phyloP scores from a whole-genome alignment of 2,329 filamentous ascomycete genomes.

The Neofusicoccum kwambonambiense region DNA sequence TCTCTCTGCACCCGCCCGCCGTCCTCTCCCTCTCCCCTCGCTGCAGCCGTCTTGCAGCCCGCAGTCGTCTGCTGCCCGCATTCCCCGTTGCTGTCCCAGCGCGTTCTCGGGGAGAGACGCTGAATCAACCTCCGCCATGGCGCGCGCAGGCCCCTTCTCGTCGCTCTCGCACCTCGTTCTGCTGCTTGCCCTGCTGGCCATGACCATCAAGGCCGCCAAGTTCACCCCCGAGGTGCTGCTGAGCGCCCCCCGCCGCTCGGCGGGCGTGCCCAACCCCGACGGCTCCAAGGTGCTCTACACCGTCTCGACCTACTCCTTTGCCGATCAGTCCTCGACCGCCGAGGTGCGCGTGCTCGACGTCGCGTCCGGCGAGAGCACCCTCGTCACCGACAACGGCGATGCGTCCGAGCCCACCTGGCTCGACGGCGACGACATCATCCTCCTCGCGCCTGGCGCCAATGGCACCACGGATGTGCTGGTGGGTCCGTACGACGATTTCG shows the following conservation, averaged over 20 bases:
- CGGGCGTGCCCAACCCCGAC: conserved; percentile 66
- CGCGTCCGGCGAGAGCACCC: conserved; percentile 61
- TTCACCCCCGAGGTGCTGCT: conserved; percentile 78
- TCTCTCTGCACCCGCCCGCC: not conserved
- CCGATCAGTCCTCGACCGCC: conserved; percentile 65
- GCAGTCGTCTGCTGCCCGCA: not conserved
- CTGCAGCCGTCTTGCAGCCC: not conserved
- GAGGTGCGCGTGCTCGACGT: conserved; percentile 73
- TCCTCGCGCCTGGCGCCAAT: conserved; percentile 45
- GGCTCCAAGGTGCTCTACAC: conserved; percentile 67
- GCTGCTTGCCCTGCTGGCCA: conserved; percentile 38
- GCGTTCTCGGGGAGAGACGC: not conserved
- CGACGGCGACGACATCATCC: conserved; percentile 61
- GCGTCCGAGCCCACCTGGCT: conserved; percentile 77
- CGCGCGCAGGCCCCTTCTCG: conserved; percentile 5
- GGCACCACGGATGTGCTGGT: conserved; percentile 40
- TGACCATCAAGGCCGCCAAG: conserved; percentile 69
- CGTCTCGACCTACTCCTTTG: conserved; percentile 76
- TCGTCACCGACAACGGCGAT: conserved; percentile 63
- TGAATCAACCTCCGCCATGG: not conserved
- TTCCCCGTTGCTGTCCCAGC: not conserved
- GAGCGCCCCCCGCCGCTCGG: conserved; percentile 69
- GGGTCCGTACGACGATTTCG: conserved; percentile 32
- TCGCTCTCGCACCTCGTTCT: not conserved
- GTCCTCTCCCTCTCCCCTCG: not conserved